Conservation (phyloP, 2,329 filamentous ascomycete genomes). For the Trichoderma asperellum region DNA sequence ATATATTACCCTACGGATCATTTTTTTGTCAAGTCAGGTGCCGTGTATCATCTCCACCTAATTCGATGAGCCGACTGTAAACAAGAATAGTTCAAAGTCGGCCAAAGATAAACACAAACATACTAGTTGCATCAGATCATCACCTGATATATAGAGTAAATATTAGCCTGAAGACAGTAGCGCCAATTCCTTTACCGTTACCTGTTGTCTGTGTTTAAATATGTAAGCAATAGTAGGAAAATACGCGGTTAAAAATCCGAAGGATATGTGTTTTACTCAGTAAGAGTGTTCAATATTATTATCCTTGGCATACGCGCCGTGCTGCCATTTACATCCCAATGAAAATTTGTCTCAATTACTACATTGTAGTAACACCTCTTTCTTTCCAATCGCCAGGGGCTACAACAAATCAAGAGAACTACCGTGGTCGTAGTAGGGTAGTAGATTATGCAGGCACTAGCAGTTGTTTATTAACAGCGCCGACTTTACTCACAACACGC, state of each 20-base stretch:
- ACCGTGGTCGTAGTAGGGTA: neutral
- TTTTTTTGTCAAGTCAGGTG: conserved; percentile 3
- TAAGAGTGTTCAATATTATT: neutral
- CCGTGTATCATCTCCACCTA: neutral
- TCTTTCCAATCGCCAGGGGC: neutral
- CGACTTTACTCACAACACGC: neutral
- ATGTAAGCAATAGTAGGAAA: neutral
- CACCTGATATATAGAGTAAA: neutral
- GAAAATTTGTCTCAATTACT: rapidly evolving
- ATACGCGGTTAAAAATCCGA: neutral
- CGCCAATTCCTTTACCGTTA: neutral
- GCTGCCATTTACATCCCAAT: neutral
- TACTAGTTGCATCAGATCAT: neutral
- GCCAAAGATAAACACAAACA: neutral
- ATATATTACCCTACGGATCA: conserved; percentile 22
- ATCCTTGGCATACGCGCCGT: neutral
- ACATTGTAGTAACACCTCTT: neutral
- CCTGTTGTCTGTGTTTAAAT: neutral
- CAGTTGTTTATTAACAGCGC: neutral
- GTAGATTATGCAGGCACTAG: neutral
- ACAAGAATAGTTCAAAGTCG: neutral
- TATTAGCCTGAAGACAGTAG: conserved; percentile 16
- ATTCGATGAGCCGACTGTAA: neutral
- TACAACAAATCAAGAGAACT: neutral
- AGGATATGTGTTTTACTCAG: neutral